Conservation (phyloP, 371 early-diverging fungal species). For the Rhizopus arrhizus region DNA sequence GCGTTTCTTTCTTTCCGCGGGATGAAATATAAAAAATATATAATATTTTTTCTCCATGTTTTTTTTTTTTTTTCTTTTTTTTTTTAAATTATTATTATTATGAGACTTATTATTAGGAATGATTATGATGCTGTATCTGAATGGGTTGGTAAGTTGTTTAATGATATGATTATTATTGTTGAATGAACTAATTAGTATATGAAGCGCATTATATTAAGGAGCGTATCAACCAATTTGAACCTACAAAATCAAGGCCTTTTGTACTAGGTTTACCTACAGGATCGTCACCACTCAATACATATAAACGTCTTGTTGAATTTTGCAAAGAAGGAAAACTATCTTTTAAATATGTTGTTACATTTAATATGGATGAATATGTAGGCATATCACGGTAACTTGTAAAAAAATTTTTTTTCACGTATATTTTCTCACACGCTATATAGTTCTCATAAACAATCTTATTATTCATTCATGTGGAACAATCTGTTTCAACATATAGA, state of each 20-base stretch:
- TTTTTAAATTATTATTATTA: slow-evolving; percentile 28
- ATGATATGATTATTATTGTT: background rate
- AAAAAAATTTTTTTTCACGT: slow-evolving; percentile 2
- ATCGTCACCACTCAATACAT: slow-evolving; percentile 80
- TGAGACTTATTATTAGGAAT: slow-evolving; percentile 74
- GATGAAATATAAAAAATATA: slow-evolving; percentile 5
- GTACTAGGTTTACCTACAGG: slow-evolving; percentile 88
- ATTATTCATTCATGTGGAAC: slow-evolving; percentile 89
- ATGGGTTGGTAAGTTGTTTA: slow-evolving; percentile 56
- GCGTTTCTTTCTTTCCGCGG: slow-evolving; percentile 7
- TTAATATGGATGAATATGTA: slow-evolving; percentile 80
- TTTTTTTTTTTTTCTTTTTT: slow-evolving; percentile 10
- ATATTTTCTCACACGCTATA: background rate
- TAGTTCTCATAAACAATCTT: slow-evolving; percentile 80
- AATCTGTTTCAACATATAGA: slow-evolving; percentile 84
- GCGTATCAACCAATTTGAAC: slow-evolving; percentile 78
- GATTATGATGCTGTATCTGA: slow-evolving; percentile 68
- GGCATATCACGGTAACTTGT: slow-evolving; percentile 40
- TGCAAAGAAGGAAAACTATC: slow-evolving; percentile 61
- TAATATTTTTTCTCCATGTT: background rate
- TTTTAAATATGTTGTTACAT: slow-evolving; percentile 67
- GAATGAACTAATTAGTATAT: background rate
- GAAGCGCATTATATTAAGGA: slow-evolving; percentile 80
- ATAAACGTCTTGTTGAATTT: slow-evolving; percentile 65
- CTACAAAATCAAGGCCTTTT: slow-evolving; percentile 76